A percentile compares a stretch with the other conserved stretches of the same genome.
Evolutionary conservation across 1,284 basidiomycete genomes (phyloP).

Genomic region (Melampsora americana): DNA sequence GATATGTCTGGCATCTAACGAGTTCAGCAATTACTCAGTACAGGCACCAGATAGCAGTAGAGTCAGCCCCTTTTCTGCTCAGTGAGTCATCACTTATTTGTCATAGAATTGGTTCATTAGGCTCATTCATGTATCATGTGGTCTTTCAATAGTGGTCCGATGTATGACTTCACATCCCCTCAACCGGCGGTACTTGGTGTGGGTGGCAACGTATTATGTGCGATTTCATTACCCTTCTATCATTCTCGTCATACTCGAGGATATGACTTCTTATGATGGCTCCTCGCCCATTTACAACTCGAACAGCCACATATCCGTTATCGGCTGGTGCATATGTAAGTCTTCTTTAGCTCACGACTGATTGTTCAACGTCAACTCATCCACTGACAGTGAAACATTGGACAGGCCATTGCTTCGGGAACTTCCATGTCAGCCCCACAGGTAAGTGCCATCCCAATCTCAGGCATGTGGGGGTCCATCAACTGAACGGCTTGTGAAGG

Average conservation of each 20-base stretch:
- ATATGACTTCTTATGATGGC: too few relatives aligned
- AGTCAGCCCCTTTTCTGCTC: conserved; percentile 39
- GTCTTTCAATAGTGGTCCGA: conserved; percentile 24
- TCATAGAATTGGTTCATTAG: background rate
- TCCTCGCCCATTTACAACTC: background rate
- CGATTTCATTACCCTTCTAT: background rate
- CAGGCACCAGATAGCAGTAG: conserved; percentile 37
- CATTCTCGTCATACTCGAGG: too few relatives aligned
- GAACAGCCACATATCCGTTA: conserved; percentile 36
- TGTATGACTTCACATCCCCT: conserved; percentile 38
- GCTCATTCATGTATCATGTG: background rate
- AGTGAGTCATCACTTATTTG: conserved; percentile 22
- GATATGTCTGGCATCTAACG: conserved; percentile 2
- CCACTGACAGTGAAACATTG: background rate
- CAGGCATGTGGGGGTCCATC: too few relatives aligned
- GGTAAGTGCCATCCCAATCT: background rate
- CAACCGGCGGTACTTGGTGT: conserved; percentile 39
- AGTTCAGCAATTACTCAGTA: conserved; percentile 15
- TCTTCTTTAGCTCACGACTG: background rate
- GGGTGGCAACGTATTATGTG: conserved; percentile 42
- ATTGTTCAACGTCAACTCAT: background rate
- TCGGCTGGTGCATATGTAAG: conserved; percentile 35
- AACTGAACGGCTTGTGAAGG: background rate
- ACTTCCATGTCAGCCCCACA: conserved; percentile 38
- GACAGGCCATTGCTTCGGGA: conserved; percentile 40